Evolutionary conservation across 257 asterid genomes (phyloP).

Genomic region (Fraxinus cuspidata): DNA sequence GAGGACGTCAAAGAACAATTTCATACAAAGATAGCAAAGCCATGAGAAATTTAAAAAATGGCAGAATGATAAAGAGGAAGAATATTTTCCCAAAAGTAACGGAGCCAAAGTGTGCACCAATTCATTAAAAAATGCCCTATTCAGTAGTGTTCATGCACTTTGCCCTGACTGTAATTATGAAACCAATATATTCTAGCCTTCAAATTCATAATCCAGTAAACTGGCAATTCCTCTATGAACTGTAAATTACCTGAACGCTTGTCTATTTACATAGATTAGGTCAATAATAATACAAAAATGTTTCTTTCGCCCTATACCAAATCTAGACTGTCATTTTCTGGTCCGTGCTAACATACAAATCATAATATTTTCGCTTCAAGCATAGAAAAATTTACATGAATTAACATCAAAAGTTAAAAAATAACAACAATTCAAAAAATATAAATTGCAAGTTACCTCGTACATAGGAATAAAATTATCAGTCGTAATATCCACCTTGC

Average conservation of each 20-base stretch:
- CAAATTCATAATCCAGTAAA: background rate
- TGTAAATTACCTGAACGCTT: conserved; percentile 6
- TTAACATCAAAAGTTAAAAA: background rate
- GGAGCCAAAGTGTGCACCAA: background rate
- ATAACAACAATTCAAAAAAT: background rate
- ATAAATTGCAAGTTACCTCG: conserved; percentile 46
- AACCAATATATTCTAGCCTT: conserved; percentile 3
- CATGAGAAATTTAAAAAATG: conserved; percentile 3
- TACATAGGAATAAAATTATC: conserved; percentile 53
- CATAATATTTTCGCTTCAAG: conserved; percentile 2
- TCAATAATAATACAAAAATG: conserved; percentile 7
- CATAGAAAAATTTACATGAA: background rate
- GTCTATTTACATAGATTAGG: background rate
- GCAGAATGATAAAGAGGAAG: background rate
- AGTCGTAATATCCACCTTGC: conserved; percentile 49
- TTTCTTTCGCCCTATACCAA: background rate
- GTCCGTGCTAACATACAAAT: background rate
- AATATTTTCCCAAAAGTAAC: background rate
- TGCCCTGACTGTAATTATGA: conserved; percentile 1
- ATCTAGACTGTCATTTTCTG: background rate
- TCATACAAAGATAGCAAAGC: background rate
- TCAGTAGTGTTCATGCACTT: background rate
- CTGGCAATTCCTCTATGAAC: conserved; percentile 4
- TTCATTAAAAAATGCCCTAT: conserved; percentile 5
- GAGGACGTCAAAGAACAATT: background rate